Conservation (phyloP, 1,284 basidiomycete species). For the Cryptococcus neoformans region DNA sequence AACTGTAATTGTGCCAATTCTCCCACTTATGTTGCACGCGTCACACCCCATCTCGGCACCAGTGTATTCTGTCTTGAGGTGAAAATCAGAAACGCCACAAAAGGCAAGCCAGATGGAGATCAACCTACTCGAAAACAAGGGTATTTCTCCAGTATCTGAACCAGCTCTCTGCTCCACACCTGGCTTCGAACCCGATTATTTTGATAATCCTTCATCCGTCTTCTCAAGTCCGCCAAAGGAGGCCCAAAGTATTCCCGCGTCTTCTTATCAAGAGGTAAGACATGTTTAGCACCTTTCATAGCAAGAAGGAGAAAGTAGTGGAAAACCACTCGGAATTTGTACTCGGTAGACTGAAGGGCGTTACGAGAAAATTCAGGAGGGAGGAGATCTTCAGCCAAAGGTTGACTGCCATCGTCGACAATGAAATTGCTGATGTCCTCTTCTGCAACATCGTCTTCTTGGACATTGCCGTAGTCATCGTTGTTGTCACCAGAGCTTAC, state of each 20-base stretch:
- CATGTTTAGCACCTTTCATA: constrained; percentile 48
- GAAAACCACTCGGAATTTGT: constrained; percentile 60
- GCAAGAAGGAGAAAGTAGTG: constrained; percentile 79
- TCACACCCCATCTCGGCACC: constrained; percentile 65
- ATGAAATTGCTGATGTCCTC: constrained; percentile 61
- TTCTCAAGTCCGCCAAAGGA: constrained; percentile 50
- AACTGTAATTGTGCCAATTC: constrained; percentile 42
- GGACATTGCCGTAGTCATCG: constrained; percentile 15
- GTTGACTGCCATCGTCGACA: constrained; percentile 59
- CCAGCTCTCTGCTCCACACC: constrained; percentile 70
- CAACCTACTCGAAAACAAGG: constrained; percentile 58
- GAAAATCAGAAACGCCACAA: not conserved
- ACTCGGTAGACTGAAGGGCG: constrained; percentile 57
- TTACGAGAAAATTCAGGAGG: constrained; percentile 74
- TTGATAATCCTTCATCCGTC: constrained; percentile 63
- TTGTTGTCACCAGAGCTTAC: constrained; percentile 19
- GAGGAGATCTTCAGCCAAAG: not conserved
- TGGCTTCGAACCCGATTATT: constrained; percentile 73
- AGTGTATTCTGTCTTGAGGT: constrained; percentile 44
- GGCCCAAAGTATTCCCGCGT: constrained; percentile 28
- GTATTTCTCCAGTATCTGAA: constrained; percentile 60
- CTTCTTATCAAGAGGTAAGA: constrained; percentile 24
- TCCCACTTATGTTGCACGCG: constrained; percentile 69
- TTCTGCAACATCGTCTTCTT: constrained; percentile 42
- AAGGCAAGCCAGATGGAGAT: too few relatives aligned